Conservation (phyloP, 371 early-diverging fungal genomes). For the Syncephalis plumigaleata region DNA sequence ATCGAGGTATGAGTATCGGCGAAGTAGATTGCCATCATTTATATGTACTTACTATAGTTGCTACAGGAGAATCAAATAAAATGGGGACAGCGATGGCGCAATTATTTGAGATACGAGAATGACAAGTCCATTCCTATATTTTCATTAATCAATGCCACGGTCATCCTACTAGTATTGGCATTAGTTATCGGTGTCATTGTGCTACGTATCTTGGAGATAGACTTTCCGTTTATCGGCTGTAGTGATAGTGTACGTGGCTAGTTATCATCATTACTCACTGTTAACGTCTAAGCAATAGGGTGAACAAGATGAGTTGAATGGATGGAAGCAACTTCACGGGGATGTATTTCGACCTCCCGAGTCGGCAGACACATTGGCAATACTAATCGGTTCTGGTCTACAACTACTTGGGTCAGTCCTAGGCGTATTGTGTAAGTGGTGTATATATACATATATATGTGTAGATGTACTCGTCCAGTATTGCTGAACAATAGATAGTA, state of each 20-base stretch:
- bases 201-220: slow-evolving; percentile 70
- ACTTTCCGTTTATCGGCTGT: slow-evolving; percentile 62
- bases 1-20: slow-evolving; percentile 16
- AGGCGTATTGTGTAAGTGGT: slow-evolving; percentile 20
- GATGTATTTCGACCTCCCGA: slow-evolving; percentile 65
- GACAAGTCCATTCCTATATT: slow-evolving; percentile 30
- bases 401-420: slow-evolving; percentile 47
- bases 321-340: slow-evolving; percentile 88
- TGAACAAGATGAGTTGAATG: slow-evolving; percentile 75
- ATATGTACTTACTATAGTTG: neutral
- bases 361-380: slow-evolving; percentile 37
- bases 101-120: slow-evolving; percentile 16
- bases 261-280: no score
- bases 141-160: slow-evolving; percentile 54
- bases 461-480: no score
- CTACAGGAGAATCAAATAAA: slow-evolving; percentile 18
- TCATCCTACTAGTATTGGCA: slow-evolving; percentile 56
- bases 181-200: slow-evolving; percentile 78
- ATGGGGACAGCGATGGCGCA: slow-evolving; percentile 35
- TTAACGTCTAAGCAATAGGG: slow-evolving; percentile 26
- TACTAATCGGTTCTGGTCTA: slow-evolving; percentile 62
- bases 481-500: slow-evolving; percentile 11
- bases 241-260: neutral
- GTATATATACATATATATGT: neutral
- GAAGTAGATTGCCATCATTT: no score